Conservation (phyloP, 495 filamentous ascomycete species). For the Trichoderma gamsii region DNA sequence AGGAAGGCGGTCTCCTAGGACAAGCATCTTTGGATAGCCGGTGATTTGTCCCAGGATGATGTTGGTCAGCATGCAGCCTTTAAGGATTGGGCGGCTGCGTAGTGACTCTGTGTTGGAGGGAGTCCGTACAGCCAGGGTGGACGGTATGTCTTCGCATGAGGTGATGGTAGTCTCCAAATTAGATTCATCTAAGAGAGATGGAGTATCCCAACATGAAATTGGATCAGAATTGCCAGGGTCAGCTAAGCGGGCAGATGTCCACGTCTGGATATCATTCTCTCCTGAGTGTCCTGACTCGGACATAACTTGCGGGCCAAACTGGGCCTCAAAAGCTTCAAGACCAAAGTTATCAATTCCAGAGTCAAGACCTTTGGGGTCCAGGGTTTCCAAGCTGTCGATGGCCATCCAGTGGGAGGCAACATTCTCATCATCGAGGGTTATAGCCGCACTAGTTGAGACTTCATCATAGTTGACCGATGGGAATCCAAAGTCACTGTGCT, state of each 20-base stretch:
- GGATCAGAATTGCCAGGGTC: background rate
- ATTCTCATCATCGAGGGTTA: background rate
- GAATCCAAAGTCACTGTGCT: background rate
- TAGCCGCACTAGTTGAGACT: background rate
- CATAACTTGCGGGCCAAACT: background rate
- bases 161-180: background rate
- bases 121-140: background rate
- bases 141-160: background rate
- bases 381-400: background rate
- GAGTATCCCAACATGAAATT: background rate
- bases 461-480: background rate
- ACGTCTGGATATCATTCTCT: background rate
- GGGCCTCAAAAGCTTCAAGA: background rate
- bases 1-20: background rate
- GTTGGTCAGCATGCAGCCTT: background rate
- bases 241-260: background rate
- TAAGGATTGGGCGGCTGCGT: background rate
- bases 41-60: conserved; percentile 2
- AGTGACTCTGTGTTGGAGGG: background rate
- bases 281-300: background rate
- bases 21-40: conserved; percentile 1
- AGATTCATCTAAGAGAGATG: background rate
- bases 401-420: background rate
- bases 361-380: background rate
- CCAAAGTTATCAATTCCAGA: background rate